Evolutionary conservation across 176 grass and related monocot species (phyloP).

Genomic region (Aegilops umbellulata): DNA sequence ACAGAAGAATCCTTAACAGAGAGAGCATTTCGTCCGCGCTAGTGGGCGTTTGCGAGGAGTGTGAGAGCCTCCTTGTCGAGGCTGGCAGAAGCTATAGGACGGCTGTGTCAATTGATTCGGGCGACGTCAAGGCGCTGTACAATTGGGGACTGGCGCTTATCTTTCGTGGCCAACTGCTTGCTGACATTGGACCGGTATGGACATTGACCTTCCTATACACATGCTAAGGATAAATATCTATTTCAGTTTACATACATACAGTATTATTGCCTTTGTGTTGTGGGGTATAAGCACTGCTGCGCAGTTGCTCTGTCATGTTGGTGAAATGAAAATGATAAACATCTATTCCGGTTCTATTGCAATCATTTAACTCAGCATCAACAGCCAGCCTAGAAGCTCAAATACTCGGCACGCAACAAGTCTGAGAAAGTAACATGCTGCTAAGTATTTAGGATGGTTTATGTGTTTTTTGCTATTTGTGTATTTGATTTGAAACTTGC

Average conservation of each 20-base stretch:
- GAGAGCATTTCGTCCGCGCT: constrained; percentile 54
- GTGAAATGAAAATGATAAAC: not conserved
- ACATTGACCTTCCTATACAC: too few species aligned
- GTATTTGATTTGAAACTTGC: not conserved
- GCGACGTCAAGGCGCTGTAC: constrained; percentile 75
- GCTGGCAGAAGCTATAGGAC: constrained; percentile 80
- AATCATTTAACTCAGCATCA: not conserved
- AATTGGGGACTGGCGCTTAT: constrained; percentile 88
- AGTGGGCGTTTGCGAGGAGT: constrained; percentile 77
- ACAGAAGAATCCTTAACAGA: constrained; percentile 48
- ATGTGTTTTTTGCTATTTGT: not conserved
- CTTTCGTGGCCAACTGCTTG: constrained; percentile 79
- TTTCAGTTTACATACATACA: too few species aligned
- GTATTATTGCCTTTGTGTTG: too few species aligned
- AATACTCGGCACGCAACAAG: not conserved
- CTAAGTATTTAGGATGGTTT: not conserved
- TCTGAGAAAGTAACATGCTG: not conserved
- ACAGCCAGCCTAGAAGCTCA: not conserved
- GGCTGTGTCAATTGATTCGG: constrained; percentile 69
- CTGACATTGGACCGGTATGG: constrained; percentile 93
- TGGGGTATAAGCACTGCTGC: too few species aligned
- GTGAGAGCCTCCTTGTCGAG: constrained; percentile 78
- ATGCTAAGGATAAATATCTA: too few species aligned
- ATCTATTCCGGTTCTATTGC: not conserved
- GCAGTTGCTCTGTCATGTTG: not conserved